A percentile compares a stretch with the other conserved stretches of the same genome.
phyloP scores from a whole-genome alignment of 192 early-diverging fungal species.

The Backusella tarrabulga region DNA sequence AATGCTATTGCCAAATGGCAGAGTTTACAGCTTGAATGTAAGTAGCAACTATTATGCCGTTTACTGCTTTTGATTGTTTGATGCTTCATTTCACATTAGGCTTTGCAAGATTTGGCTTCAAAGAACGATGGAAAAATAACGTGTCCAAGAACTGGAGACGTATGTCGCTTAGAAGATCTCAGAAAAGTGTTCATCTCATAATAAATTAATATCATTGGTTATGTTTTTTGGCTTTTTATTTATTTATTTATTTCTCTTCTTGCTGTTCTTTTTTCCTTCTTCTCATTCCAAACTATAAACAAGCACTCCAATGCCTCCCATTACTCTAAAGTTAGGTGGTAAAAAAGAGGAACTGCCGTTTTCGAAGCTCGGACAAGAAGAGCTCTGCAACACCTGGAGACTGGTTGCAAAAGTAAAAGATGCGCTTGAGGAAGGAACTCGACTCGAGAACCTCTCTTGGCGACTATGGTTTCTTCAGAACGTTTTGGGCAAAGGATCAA shows the following conservation, averaged over 20 bases:
- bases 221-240: not conserved
- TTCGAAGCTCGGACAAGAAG: constrained; percentile 69
- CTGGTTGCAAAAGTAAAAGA: constrained; percentile 84
- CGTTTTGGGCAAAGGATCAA: constrained; percentile 20
- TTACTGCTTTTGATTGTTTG: not conserved
- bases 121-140: constrained; percentile 65
- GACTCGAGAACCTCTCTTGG: constrained; percentile 84
- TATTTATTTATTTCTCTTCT: not conserved
- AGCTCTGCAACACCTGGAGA: constrained; percentile 74
- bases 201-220: constrained; percentile 1
- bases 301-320: constrained; percentile 54
- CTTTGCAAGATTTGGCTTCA: constrained; percentile 67
- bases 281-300: not conserved
- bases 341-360: constrained; percentile 50
- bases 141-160: constrained; percentile 68
- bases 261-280: not conserved
- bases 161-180: constrained; percentile 53
- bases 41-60: not conserved
- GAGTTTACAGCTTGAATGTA: constrained; percentile 89
- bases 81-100: constrained; percentile 34
- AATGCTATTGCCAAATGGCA: constrained; percentile 94
- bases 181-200: constrained; percentile 82
- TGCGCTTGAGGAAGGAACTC: constrained; percentile 73
- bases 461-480: constrained; percentile 65
- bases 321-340: constrained; percentile 66